A percentile compares a stretch with the other conserved stretches of the same genome.
Conservation (phyloP, 495 filamentous ascomycete species). For the Aspergillus diversus region DNA sequence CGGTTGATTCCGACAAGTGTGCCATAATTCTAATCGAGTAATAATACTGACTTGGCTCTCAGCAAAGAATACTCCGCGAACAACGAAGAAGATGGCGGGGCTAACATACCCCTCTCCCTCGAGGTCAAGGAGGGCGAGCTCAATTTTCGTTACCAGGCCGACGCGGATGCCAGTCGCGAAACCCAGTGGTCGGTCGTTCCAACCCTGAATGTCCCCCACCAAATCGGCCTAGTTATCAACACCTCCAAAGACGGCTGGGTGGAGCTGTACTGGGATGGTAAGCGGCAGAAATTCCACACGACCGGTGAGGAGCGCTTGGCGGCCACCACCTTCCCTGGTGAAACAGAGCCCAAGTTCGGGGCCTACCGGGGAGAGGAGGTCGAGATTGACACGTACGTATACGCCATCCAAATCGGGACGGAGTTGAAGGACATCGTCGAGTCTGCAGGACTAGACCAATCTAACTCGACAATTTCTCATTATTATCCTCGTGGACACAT, state of each 20-base stretch:
- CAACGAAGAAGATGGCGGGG: background rate
- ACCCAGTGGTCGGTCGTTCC: conserved; percentile 15
- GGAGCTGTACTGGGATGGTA: conserved; percentile 23
- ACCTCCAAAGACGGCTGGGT: conserved; percentile 17
- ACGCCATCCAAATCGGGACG: conserved; percentile 18
- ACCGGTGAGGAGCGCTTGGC: conserved; percentile 3
- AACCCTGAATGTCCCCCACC: conserved; percentile 12
- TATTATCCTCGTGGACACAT: background rate
- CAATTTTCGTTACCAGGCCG: conserved; percentile 20
- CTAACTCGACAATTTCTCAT: background rate
- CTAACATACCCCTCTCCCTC: conserved; percentile 21
- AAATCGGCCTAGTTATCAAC: conserved; percentile 19
- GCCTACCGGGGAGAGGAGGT: conserved; percentile 21
- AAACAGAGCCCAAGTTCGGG: conserved; percentile 19
- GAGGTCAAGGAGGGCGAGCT: conserved; percentile 13
- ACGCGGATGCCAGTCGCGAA: conserved; percentile 1
- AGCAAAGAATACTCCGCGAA: conserved; percentile 19
- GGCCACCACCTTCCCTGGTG: conserved; percentile 7
- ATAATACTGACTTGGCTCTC: background rate
- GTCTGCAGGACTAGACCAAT: conserved; percentile 13
- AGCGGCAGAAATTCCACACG: conserved; percentile 14
- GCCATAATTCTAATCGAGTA: background rate
- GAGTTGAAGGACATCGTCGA: conserved; percentile 15
- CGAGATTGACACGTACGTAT: conserved; percentile 20
- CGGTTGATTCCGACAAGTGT: background rate